These are phyloP conservation scores for Chaetomium olivaceum DNA, from an alignment of 2,329 filamentous ascomycete species.

Conservation along the genomic window DNA sequence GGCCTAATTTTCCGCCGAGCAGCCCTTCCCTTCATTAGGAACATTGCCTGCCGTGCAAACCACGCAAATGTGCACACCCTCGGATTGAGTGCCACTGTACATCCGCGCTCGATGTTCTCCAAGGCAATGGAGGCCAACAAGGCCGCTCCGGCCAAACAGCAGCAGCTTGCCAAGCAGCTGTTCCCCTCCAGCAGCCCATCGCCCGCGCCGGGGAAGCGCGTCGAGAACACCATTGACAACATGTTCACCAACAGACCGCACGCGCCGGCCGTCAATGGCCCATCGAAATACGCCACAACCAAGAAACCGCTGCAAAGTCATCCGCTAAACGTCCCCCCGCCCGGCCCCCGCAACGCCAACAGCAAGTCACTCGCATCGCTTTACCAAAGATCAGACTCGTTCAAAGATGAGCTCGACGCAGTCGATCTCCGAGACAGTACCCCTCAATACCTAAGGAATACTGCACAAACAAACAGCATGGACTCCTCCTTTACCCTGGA, in stretches of 20 bases:
- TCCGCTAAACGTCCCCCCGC: constrained; percentile 39
- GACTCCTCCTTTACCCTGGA: constrained; percentile 62
- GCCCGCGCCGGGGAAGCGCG: constrained; percentile 39
- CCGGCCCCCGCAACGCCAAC: constrained; percentile 23
- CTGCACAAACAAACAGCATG: constrained; percentile 31
- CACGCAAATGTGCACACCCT: constrained; percentile 23
- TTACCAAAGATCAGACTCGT: constrained; percentile 50
- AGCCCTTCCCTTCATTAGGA: constrained; percentile 24
- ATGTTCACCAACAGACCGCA: constrained; percentile 50
- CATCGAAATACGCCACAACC: constrained; percentile 15
- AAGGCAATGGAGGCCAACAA: constrained; percentile 35
- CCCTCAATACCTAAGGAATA: constrained; percentile 30
- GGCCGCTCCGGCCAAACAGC: constrained; percentile 41
- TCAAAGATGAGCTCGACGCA: constrained; percentile 44
- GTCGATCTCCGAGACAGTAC: constrained; percentile 41
- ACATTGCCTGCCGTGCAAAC: constrained; percentile 1
- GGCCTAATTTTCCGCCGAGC: constrained; percentile 30
- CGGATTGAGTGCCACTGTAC: constrained; percentile 14
- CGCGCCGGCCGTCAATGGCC: constrained; percentile 38
- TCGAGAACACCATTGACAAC: constrained; percentile 48
- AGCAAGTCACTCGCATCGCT: constrained; percentile 42
- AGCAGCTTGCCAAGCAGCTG: constrained; percentile 52
- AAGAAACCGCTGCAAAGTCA: constrained; percentile 38
- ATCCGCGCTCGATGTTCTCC: constrained; percentile 26
- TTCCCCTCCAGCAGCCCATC: constrained; percentile 60